Evolutionary conservation across 176 grass and related monocot genomes (phyloP).

Genomic region (Carex parvula): DNA sequence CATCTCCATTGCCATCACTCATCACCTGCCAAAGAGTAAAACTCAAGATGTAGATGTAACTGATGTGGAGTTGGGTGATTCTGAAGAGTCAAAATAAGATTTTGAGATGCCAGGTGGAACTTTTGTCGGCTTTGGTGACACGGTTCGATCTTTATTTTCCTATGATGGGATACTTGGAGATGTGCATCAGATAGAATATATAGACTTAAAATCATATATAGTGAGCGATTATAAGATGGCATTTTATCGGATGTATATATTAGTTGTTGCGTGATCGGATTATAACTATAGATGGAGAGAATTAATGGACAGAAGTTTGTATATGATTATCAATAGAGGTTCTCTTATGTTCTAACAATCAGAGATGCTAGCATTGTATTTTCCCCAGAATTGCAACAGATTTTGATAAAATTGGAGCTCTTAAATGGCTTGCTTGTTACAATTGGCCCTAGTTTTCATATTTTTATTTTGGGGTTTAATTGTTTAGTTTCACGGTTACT

Average conservation of each 20-base stretch:
- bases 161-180: background rate
- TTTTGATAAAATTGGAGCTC: background rate
- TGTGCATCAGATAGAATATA: background rate
- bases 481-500: background rate
- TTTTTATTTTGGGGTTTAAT: background rate
- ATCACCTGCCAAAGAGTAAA: background rate
- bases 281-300: background rate
- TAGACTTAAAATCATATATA: background rate
- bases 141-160: background rate
- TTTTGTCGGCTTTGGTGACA: background rate
- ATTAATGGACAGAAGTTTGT: background rate
- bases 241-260: background rate
- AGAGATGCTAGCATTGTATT: background rate
- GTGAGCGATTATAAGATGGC: background rate
- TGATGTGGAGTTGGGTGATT: conserved; percentile 17
- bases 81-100: background rate
- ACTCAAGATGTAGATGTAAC: background rate
- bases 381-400: background rate
- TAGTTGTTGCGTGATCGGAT: background rate
- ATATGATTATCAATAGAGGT: background rate
- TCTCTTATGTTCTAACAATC: background rate
- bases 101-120: background rate
- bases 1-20: conserved; percentile 90
- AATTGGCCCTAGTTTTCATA: too few relatives aligned
- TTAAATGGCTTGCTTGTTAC: background rate